Evolutionary conservation across 106 monocot genomes (phyloP).

Genomic region (Narthecium ossifragum): DNA sequence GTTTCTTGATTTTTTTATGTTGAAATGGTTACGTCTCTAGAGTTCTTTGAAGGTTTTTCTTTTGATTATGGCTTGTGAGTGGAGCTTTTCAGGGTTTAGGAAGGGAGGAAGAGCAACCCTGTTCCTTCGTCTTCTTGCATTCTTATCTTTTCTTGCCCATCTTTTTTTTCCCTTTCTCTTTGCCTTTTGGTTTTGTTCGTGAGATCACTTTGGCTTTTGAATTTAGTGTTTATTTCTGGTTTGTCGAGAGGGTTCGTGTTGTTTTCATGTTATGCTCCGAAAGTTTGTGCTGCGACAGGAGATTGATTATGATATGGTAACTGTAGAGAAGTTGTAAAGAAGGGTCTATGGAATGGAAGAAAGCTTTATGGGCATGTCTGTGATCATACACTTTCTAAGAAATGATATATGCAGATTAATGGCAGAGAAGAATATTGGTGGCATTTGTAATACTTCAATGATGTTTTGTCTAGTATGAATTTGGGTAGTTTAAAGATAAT

Average conservation of each 20-base stretch:
- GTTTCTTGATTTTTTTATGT: background rate
- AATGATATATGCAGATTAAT: no score
- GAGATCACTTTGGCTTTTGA: no score
- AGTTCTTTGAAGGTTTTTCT: background rate
- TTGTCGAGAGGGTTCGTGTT: background rate
- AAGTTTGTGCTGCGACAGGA: background rate
- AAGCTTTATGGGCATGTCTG: no score
- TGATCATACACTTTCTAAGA: no score
- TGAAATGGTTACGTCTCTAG: background rate
- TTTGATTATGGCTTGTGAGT: background rate
- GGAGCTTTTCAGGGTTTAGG: background rate
- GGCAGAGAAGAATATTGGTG: no score
- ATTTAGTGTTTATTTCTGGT: background rate
- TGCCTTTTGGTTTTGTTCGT: no score
- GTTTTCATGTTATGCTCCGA: background rate
- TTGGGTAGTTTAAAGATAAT: no score
- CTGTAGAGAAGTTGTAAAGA: no score
- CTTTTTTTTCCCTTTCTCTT: no score
- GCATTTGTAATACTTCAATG: no score
- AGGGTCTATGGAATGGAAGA: no score
- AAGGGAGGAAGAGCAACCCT: background rate
- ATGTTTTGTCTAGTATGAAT: no score
- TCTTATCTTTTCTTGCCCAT: background rate
- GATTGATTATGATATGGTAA: background rate
- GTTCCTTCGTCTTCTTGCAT: background rate